Conservation (phyloP, 495 filamentous ascomycete genomes). For the Penicillium dipodomyicola region DNA sequence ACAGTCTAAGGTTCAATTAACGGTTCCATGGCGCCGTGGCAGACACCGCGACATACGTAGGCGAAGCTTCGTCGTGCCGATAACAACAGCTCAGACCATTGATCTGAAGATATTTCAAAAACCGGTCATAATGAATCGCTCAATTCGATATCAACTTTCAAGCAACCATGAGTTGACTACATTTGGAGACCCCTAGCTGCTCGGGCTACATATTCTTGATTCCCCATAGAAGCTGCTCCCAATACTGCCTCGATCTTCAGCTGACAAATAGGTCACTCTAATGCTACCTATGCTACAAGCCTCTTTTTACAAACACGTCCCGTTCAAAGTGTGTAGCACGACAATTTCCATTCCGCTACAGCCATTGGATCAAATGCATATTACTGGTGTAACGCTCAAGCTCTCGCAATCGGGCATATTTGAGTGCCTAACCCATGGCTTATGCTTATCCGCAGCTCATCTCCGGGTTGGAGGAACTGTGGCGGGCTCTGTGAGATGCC, state of each 20-base stretch:
- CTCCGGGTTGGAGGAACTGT: conserved; percentile 15
- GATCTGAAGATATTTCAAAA: neutral
- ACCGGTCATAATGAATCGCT: neutral
- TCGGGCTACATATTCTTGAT: neutral
- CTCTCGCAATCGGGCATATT: conserved; percentile 10
- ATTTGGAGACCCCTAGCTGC: neutral
- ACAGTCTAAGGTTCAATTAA: neutral
- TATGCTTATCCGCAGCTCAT: conserved; percentile 14
- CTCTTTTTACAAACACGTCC: neutral
- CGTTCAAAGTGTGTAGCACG: neutral
- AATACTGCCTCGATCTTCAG: neutral
- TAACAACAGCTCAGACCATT: too few relatives aligned
- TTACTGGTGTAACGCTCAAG: neutral
- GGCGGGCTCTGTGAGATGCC: conserved; percentile 17
- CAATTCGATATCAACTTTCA: neutral
- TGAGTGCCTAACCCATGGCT: conserved; percentile 14
- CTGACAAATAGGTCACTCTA: neutral
- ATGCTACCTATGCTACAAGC: neutral
- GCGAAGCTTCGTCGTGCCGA: too few relatives aligned
- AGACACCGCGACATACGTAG: too few relatives aligned
- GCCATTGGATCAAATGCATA: neutral
- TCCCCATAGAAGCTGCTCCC: neutral
- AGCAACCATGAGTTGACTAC: neutral
- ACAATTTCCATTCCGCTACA: neutral
- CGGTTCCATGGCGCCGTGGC: too few relatives aligned